Evolutionary conservation across 1,284 basidiomycete genomes (phyloP), one percentile per base, ranked within the genome.

Genomic region (Leccinum pachyderme): DNA sequence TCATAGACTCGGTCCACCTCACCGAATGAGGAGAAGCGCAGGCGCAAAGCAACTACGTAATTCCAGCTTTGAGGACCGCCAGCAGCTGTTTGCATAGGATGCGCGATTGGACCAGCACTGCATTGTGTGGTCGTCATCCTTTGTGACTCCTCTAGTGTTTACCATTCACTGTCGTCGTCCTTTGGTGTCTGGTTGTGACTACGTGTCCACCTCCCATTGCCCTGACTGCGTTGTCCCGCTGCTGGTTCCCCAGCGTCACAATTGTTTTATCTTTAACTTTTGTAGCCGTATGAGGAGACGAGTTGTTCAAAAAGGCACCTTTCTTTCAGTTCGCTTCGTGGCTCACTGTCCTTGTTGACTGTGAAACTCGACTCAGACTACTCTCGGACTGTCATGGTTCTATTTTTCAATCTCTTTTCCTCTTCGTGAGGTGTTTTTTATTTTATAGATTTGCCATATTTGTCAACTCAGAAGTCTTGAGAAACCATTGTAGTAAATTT

Each of bases 351-450:
- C 57, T 62, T 18, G 60, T 54, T 50, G 58, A 56, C 59, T 57
- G 63, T 64, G 76, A 67, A 79, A 81, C 80, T 80, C 75, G 77
- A 80, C 75, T 80, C 79, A 79, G 78, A 80, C 79, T 81, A 79
- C 72, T 81, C 77, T 78, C 66, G 71, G 69, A 63, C 74, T 80
- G 75, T 76, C 68, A 68, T 70, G 63, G 39, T 43, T 41, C 52
- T 49, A 22, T 5, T 33, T 52, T 65, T 69, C 67, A 68, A n/a
- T 67, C 54, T 5, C 9, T 2, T 28, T 39, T 51, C 49, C 54
- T 58, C 59, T 45, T 65, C 13, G 52, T 29, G 64, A 62, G 61
- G 67, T 18, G 6, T n/a, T 29, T 7, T n/a, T n/a, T n/a, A 32
- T 13, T 32, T 13, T 32, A 5, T 32, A 32, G 32, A 12, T 12